phyloP scores from a whole-genome alignment of 805 yeast genomes.

The Yarrowia sp. region DNA sequence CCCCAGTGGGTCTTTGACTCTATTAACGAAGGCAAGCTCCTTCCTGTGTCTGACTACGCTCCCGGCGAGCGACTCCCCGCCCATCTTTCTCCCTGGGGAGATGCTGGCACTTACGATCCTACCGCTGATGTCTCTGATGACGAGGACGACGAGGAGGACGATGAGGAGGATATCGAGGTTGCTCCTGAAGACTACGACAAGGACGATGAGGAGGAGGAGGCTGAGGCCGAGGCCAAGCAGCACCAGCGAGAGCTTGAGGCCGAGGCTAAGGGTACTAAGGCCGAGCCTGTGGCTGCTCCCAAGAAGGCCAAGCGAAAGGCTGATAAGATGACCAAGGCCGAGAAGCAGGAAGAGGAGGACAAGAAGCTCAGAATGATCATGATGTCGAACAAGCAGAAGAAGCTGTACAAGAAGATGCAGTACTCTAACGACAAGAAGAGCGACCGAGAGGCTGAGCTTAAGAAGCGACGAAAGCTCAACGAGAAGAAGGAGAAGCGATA shows the following conservation, averaged over 20 bases:
- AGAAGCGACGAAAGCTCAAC: slow-evolving; percentile 61
- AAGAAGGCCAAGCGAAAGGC: slow-evolving; percentile 53
- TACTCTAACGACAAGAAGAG: slow-evolving; percentile 86
- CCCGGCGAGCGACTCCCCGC: slow-evolving; percentile 97
- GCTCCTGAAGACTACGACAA: slow-evolving; percentile 60
- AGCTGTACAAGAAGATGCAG: slow-evolving; percentile 93
- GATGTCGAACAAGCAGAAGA: slow-evolving; percentile 98
- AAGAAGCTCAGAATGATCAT: slow-evolving; percentile 91
- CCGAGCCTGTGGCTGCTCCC: slow-evolving; percentile 47
- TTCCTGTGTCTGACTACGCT: slow-evolving; percentile 81
- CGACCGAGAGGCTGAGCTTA: slow-evolving; percentile 72
- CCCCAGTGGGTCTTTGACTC: slow-evolving; percentile 98
- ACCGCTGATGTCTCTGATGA: slow-evolving; percentile 60
- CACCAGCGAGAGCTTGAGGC: slow-evolving; percentile 85
- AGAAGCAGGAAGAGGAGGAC: slow-evolving; percentile 71
- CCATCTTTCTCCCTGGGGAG: slow-evolving; percentile 99
- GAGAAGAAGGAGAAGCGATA: slow-evolving; percentile 43
- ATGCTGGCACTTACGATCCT: slow-evolving; percentile 89
- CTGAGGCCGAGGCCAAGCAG: slow-evolving; percentile 58
- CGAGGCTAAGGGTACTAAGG: slow-evolving; percentile 85
- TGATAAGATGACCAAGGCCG: slow-evolving; percentile 47
- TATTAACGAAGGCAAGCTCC: slow-evolving; percentile 75
- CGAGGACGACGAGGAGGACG: slow-evolving; percentile 60
- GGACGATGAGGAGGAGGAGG: slow-evolving; percentile 58
- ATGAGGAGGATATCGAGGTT: slow-evolving; percentile 61